phyloP scores from a whole-genome alignment of 1,139 yeast genomes.

The Kodamaea fungicola region DNA sequence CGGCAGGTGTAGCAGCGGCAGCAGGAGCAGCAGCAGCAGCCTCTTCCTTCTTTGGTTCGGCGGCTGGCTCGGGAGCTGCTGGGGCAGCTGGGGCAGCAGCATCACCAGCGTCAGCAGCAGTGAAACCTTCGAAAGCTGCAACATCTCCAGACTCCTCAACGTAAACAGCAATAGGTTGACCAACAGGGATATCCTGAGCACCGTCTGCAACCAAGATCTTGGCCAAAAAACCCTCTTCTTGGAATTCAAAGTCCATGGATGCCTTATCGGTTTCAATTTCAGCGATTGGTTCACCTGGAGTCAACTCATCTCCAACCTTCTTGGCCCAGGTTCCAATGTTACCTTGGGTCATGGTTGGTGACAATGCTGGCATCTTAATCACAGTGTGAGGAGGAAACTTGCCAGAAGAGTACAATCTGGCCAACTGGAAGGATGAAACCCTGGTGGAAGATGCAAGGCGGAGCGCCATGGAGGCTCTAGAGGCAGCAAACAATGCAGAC shows the following conservation, averaged over 20 bases:
- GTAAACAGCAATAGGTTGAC: conserved; percentile 93
- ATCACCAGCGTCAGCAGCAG: conserved; percentile 78
- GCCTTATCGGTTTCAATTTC: conserved; percentile 99
- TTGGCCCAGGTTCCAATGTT: conserved; percentile 86
- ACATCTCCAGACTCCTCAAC: conserved; percentile 87
- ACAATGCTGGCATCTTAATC: conserved; percentile 86
- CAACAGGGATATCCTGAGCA: conserved; percentile 85
- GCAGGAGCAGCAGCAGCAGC: conserved; percentile 15
- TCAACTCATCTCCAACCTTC: conserved; percentile 78
- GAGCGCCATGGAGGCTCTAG: conserved; percentile 25
- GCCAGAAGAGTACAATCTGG: conserved; percentile 44
- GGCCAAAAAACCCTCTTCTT: conserved; percentile 95
- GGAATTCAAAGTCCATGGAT: conserved; percentile 98
- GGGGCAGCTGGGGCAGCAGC: conserved; percentile 33
- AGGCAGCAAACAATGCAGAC: conserved; percentile 33
- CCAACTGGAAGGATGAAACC: conserved; percentile 23
- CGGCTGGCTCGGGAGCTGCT: conserved; percentile 21
- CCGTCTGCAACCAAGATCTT: conserved; percentile 86
- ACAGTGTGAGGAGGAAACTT: conserved; percentile 65
- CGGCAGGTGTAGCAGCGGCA: conserved; percentile 22
- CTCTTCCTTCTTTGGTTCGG: conserved; percentile 22
- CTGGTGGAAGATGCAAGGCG: conserved; percentile 17
- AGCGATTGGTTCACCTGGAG: conserved; percentile 92
- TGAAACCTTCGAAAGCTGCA: conserved; percentile 80
- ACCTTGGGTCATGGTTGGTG: conserved; percentile 98